Base-by-base conservation (phyloP, 495 filamentous ascomycete species). In the Rusavskia elegans region DNA sequence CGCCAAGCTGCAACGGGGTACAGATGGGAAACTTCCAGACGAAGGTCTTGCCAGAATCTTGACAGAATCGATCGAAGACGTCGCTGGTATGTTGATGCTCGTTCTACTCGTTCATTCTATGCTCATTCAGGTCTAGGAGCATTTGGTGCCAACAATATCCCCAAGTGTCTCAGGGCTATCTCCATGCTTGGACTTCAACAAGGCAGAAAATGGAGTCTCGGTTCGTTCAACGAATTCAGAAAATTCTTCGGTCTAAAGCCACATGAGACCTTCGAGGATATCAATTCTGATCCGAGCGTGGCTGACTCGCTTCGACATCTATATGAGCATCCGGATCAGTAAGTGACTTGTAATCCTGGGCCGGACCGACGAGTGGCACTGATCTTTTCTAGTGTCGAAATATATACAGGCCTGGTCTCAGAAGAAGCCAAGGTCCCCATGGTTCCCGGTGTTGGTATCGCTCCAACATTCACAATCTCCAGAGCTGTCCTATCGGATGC, bases 201-300 rank as follows among this genome's bases (percentile, higher is more conserved):
- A 56, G 70, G 78, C 35, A 71, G 80, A 51, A 67, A 66, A 44
- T 83, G 79, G 79, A 68, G 77, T 16, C 66, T 79, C 10, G 76
- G 73, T 5, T 78, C 77, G 30, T 65, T 82, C 29, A 81, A 81
- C 54, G 77, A 81, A 61, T 81, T 82, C 66, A 72, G 80, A 20
- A 71, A 74, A 55, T 81, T 80, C 64, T 76, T 83, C 55, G 64
- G 66, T 17, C 58, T 80, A 55, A 76, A 76, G 65, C 60, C 67
- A 5, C 74, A 81, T 52, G 72, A 78, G 4, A 74, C 68, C 0
- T 83, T 82, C 54, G 76, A 81, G 59, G 75, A 78, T 42, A 76
- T 82, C 55, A 82, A 81, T 61, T 72, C 74, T n/a, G 71, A 82
- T 53, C 72, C 70, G 0, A 63, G 71, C 23, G 71, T 80, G 49